phyloP scores from a whole-genome alignment of 352 stramenopile genomes.

The Pythium volutum region DNA sequence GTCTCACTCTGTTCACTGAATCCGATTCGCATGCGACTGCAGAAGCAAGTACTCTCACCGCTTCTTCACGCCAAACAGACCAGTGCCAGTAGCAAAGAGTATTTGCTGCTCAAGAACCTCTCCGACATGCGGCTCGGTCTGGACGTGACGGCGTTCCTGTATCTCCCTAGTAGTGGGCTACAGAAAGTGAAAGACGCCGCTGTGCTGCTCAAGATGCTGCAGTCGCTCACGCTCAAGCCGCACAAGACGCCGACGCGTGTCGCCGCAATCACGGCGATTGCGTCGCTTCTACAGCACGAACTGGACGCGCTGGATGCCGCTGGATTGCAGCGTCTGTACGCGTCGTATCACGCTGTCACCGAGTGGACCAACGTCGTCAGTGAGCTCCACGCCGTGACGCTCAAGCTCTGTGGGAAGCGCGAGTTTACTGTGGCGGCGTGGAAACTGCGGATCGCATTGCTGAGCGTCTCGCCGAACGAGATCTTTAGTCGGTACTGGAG shows the following conservation, averaged over 20 bases:
- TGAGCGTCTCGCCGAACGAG: conserved; percentile 50
- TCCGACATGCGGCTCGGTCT: conserved; percentile 39
- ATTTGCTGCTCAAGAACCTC: conserved; percentile 43
- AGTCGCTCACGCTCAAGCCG: conserved; percentile 50
- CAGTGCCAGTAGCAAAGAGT: conserved; percentile 20
- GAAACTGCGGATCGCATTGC: conserved; percentile 45
- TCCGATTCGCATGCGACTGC: conserved; percentile 28
- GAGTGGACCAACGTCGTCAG: conserved; percentile 66
- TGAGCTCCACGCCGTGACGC: conserved; percentile 49
- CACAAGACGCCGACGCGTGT: conserved; percentile 44
- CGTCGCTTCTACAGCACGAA: conserved; percentile 41
- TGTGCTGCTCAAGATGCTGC: conserved; percentile 41
- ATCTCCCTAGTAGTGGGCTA: neutral
- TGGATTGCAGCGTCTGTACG: conserved; percentile 23
- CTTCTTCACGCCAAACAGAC: conserved; percentile 11
- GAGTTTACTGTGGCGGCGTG: conserved; percentile 40
- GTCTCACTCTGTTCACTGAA: conserved; percentile 26
- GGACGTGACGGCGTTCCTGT: conserved; percentile 15
- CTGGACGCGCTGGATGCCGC: conserved; percentile 26
- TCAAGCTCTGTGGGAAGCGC: conserved; percentile 50
- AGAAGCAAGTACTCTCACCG: conserved; percentile 34
- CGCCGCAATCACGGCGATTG: conserved; percentile 37
- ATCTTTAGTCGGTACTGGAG: conserved; percentile 75
- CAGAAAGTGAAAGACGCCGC: conserved; percentile 39
- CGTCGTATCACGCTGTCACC: conserved; percentile 25